Evolutionary conservation across 192 early-diverging fungal species (phyloP), one percentile per base, ranked within the genome.

Genomic region (Tieghemiomyces parasiticus): DNA sequence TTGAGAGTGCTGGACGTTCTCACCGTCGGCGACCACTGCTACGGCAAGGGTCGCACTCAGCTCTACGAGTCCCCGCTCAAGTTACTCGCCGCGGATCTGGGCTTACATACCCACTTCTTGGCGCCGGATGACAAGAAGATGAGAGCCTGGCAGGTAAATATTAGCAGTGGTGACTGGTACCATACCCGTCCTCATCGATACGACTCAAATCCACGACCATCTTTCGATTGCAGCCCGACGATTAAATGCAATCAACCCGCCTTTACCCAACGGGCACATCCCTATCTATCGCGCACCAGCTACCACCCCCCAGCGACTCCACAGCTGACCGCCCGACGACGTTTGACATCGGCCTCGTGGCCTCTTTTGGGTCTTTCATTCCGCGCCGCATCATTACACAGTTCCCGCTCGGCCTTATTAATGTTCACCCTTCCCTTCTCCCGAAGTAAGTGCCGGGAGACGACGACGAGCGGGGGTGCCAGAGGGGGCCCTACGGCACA

Each of bases 291-390:
- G n/a, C n/a, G n/a, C n/a, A n/a, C n/a, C n/a, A n/a, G 38, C 56
- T 42, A 33, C n/a, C n/a, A n/a, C n/a, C n/a, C n/a, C n/a, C n/a
- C n/a, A n/a, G n/a, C n/a, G n/a, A n/a, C n/a, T n/a, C n/a, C n/a
- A n/a, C n/a, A n/a, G n/a, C n/a, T n/a, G n/a, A n/a, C n/a, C n/a
- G n/a, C n/a, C n/a, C n/a, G n/a, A n/a, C n/a, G 49, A 29, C 45
- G 4, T 93, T 83, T 65, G 88, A 92, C 68, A 69, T 97, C 35
- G 93, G 87, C 9, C 73, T 93, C 0, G 92, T 93, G n/a, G 88
- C 93, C 0, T 93, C 91, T 0, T 97, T 95, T 78, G 92, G 93
- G 6, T 88, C 84, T 62, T 92, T 95, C 60, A 61, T 97, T 26
- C 85, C 93, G 1, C 51, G 65, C n/a, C 35, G 72, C 29, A 67